Evolutionary conservation across 805 yeast genomes (phyloP).

Genomic region (Crinitomyces ghanaensis): DNA sequence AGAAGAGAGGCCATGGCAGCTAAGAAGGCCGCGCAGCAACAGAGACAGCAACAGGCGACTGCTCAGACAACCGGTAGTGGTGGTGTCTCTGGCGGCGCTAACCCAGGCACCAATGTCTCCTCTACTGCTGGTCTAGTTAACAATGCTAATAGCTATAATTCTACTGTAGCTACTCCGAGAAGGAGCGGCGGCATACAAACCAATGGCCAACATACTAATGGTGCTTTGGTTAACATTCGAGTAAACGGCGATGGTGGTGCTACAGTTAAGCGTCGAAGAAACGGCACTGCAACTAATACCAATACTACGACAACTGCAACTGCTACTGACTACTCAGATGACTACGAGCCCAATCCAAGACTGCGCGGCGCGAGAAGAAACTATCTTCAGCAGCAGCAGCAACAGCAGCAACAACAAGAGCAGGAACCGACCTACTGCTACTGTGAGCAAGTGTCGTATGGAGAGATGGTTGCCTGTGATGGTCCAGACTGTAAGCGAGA

Average conservation of each 20-base stretch:
- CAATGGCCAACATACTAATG: neutral
- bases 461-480: conserved; percentile 99
- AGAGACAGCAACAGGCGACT: conserved; percentile 10
- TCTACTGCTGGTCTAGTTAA: neutral
- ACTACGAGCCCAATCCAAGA: neutral
- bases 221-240: too few species aligned
- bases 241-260: too few species aligned
- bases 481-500: conserved; percentile 85
- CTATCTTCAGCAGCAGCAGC: conserved; percentile 5
- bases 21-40: conserved; percentile 44
- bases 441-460: conserved; percentile 93
- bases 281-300: conserved; percentile 6
- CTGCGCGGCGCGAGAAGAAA: too few species aligned
- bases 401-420: conserved; percentile 16
- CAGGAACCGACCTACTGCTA: conserved; percentile 87
- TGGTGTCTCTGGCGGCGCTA: too few species aligned
- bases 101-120: conserved; percentile 2
- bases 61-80: conserved; percentile 2
- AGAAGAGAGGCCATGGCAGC: conserved; percentile 92
- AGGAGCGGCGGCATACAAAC: neutral
- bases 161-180: conserved; percentile 4
- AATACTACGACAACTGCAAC: neutral
- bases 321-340: neutral
- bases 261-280: conserved; percentile 8
- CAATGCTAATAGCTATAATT: neutral